Percentiles rank a stretch among this genome's conserved stretches.
These are phyloP conservation scores for Blastocystis sp. DNA, from an alignment of 352 stramenopile species.

Conservation along the genomic window DNA sequence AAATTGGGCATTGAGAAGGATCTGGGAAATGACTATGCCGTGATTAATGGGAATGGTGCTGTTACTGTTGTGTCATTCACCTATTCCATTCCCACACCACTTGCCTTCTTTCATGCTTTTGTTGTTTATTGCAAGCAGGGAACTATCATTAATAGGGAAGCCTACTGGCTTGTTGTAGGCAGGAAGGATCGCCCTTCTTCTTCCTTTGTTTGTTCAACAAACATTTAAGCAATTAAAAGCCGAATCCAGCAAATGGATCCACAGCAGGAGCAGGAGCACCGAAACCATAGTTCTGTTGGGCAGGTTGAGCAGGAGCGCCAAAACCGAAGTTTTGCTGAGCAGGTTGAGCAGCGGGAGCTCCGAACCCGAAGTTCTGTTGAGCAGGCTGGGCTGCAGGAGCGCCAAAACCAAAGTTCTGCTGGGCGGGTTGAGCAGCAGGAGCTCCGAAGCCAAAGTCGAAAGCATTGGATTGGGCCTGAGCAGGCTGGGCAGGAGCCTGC, in stretches of 20 bases:
- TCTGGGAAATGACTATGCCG: conserved; percentile 16
- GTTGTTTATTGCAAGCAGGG: conserved; percentile 49
- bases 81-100: background rate
- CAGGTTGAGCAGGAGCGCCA: background rate
- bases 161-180: conserved; percentile 7
- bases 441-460: conserved; percentile 36
- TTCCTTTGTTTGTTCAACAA: background rate
- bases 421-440: background rate
- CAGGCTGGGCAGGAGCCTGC: conserved; percentile 4
- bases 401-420: background rate
- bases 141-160: conserved; percentile 26
- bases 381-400: background rate
- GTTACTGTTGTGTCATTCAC: conserved; percentile 44
- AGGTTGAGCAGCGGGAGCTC: conserved; percentile 40
- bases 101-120: conserved; percentile 53
- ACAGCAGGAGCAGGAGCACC: conserved; percentile 1
- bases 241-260: conserved; percentile 60
- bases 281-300: conserved; percentile 56
- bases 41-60: conserved; percentile 43
- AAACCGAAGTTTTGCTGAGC: conserved; percentile 43
- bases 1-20: conserved; percentile 24
- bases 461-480: background rate
- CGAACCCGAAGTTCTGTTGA: conserved; percentile 54
- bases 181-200: background rate
- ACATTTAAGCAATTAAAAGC: conserved; percentile 56